Percentiles rank a stretch among this genome's conserved stretches.
These are phyloP conservation scores for Diaporthe ilicicola DNA, from an alignment of 2,329 filamentous ascomycete species.

Conservation along the genomic window DNA sequence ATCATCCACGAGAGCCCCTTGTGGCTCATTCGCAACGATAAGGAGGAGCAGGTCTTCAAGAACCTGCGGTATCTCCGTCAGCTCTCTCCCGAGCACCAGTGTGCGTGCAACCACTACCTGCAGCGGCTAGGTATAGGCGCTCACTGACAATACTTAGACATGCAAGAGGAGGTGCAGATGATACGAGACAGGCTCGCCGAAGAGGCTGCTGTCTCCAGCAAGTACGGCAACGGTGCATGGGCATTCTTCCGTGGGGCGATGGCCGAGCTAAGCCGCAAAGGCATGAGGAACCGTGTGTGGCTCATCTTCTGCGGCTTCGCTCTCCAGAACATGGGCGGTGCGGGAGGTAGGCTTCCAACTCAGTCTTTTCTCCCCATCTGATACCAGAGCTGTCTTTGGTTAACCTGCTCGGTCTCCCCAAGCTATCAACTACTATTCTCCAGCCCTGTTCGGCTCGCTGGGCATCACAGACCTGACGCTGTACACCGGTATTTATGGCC, in stretches of 20 bases:
- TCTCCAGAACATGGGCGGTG: conserved; percentile 49
- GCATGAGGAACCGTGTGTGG: conserved; percentile 51
- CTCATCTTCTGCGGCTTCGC: conserved; percentile 49
- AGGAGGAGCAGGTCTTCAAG: conserved; percentile 49
- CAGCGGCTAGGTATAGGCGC: background rate
- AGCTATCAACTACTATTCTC: conserved; percentile 54
- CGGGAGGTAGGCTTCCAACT: conserved; percentile 36
- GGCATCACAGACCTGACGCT: conserved; percentile 55
- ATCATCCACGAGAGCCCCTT: conserved; percentile 51
- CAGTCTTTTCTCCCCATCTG: background rate
- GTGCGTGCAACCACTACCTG: background rate
- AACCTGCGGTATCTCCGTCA: conserved; percentile 53
- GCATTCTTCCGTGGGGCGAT: conserved; percentile 40
- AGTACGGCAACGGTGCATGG: conserved; percentile 46
- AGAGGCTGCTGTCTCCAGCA: conserved; percentile 43
- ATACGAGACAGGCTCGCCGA: conserved; percentile 49
- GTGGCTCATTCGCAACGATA: conserved; percentile 53
- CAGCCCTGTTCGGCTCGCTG: conserved; percentile 51
- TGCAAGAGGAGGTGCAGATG: conserved; percentile 58
- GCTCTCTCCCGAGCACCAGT: conserved; percentile 48
- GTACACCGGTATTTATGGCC: conserved; percentile 61
- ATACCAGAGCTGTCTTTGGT: background rate
- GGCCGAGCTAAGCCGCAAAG: conserved; percentile 46
- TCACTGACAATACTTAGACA: conserved; percentile 35
- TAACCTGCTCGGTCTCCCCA: background rate